Base-by-base conservation (phyloP, 148 eudicot genomes). In the Diospyros lotus region DNA sequence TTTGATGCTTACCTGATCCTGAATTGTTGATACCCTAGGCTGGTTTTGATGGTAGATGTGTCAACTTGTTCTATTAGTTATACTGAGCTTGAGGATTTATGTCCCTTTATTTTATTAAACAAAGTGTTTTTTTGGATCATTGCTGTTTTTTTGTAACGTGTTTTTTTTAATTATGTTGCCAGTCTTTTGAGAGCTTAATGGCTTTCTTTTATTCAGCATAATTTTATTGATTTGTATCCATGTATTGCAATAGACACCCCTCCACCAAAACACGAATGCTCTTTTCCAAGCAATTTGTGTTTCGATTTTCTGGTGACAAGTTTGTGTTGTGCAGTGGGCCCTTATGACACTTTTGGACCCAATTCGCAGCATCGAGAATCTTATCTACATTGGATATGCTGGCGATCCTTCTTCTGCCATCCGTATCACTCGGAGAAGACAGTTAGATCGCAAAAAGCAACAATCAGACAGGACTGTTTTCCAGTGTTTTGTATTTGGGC, bases 401-500 rank as follows among this genome's bases (percentile, higher is more conserved):
- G 90, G 91, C 75, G 97, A 92, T 77, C 92, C 94, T 52, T 78
- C 92, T 79, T 87, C 97, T 71, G 96, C 98, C 58, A 77, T 92
- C 63, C 93, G 87, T 72, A 78, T 92, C 59, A 92, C 96, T 78
- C 84, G 97, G 59, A 90, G 78, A 87, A 85, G 98, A 79, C 88
- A 87, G 64, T 68, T 80, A 76, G 98, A 95, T 84, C 92, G 97
- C 69, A 90, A 89, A 80, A 95, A 87, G 81, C 87, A 89, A 75
- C 92, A 89, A 64, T 80, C 96, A 53, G 97, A 95, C 51, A 86
- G 96, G 84, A 92, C 83, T 74, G 97, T 92, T 48, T 95, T 86
- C 79, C 98, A 95, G 64, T 95, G 98, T 71, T 94, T 80, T 83
- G 98, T 95, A 70, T 95, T 92, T 86, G 98, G 98, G 69, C 97